Percentiles rank a stretch among this genome's conserved stretches.
Conservation (phyloP, 345 rosid genomes). For the Raphanus sativus region DNA sequence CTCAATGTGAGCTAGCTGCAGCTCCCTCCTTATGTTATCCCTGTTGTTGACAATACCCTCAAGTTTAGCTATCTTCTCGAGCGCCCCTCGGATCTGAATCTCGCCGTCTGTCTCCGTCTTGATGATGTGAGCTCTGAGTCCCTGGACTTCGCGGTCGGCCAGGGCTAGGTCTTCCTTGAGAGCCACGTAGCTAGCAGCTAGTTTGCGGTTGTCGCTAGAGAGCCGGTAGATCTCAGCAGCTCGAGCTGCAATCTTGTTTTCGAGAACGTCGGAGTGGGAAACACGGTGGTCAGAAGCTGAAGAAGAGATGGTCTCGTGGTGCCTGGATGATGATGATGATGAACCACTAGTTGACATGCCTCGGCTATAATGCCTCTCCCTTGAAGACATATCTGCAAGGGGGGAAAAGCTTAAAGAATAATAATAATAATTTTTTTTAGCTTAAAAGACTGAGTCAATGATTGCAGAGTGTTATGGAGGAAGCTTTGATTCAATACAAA, state of each 20-base stretch:
- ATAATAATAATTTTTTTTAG: too few species aligned
- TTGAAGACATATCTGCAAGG: constrained; percentile 36
- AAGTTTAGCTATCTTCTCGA: constrained; percentile 63
- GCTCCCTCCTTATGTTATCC: constrained; percentile 65
- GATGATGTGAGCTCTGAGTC: constrained; percentile 62
- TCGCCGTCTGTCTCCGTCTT: constrained; percentile 74
- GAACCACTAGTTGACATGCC: constrained; percentile 30
- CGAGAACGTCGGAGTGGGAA: constrained; percentile 50
- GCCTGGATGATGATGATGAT: constrained; percentile 34
- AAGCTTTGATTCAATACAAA: not conserved
- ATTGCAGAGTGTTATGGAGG: not conserved
- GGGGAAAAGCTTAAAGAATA: too few species aligned
- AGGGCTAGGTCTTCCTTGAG: constrained; percentile 59
- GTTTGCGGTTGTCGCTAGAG: constrained; percentile 57
- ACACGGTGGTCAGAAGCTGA: constrained; percentile 19
- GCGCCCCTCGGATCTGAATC: constrained; percentile 63
- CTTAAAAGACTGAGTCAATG: not conserved
- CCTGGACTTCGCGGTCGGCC: constrained; percentile 59
- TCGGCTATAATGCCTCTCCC: constrained; percentile 34
- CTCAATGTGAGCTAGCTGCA: constrained; percentile 66
- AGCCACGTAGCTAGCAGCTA: constrained; percentile 55
- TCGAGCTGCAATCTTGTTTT: constrained; percentile 71
- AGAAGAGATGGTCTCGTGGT: constrained; percentile 22
- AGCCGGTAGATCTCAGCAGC: constrained; percentile 72
- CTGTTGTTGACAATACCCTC: constrained; percentile 57